A percentile compares a stretch with the other conserved stretches of the same genome.
Evolutionary conservation across 768 basidiomycete species (phyloP).

Genomic region (Collybiopsis confluens): DNA sequence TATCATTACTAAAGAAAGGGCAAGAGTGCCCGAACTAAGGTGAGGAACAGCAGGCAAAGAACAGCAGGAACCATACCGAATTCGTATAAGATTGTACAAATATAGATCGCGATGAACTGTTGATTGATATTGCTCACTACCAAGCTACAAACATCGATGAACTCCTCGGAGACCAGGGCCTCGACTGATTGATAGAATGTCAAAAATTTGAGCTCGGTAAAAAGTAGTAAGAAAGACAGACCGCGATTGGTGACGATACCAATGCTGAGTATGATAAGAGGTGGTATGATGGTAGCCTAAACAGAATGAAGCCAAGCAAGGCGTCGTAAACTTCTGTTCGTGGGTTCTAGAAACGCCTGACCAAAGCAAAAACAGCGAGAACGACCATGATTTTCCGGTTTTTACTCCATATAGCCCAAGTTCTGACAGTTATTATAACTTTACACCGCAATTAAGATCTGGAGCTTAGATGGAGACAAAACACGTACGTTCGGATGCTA

Average conservation of each 20-base stretch:
- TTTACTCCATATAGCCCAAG: not conserved
- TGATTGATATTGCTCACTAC: no score
- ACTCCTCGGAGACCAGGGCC: not conserved
- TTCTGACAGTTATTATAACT: not conserved
- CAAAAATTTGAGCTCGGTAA: not conserved
- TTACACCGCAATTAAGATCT: no score
- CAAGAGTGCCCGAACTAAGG: no score
- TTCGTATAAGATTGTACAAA: no score
- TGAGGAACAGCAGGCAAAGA: no score
- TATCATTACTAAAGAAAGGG: no score
- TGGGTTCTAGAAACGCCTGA: not conserved
- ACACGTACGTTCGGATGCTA: no score
- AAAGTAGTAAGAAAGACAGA: not conserved
- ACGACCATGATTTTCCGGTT: not conserved
- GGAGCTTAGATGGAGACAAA: no score
- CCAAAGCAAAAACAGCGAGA: not conserved
- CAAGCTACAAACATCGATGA: not conserved
- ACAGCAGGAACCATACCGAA: no score
- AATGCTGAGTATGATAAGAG: not conserved
- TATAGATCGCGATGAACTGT: no score
- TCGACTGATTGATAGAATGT: not conserved
- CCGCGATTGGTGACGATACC: not conserved
- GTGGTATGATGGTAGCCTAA: not conserved
- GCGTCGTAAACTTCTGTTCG: no score
- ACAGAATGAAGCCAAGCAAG: not conserved